Evolutionary conservation across 2,329 filamentous ascomycete genomes (phyloP).

Genomic region (Hymenoscyphus infarciens): DNA sequence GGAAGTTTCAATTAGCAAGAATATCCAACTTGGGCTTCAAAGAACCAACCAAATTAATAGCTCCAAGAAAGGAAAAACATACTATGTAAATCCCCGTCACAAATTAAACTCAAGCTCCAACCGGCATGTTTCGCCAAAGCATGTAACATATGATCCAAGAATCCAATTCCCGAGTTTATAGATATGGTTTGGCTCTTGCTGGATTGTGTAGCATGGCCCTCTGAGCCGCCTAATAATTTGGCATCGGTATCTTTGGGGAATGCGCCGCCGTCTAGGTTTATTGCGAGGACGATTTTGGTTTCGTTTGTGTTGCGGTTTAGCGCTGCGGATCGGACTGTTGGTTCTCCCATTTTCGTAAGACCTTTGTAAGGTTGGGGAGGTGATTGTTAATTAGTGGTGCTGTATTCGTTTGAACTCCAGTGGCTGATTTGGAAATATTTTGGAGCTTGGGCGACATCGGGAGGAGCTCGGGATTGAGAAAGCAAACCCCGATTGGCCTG

Average conservation of each 20-base stretch:
- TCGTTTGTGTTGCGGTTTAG: slow-evolving; percentile 93
- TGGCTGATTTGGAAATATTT: slow-evolving; percentile 8
- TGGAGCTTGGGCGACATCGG: slow-evolving; percentile 11
- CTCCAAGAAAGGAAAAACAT: too few species aligned
- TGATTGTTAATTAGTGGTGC: background rate
- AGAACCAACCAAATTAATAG: background rate
- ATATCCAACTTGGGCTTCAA: background rate
- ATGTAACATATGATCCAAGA: slow-evolving; percentile 98
- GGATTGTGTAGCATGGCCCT: slow-evolving; percentile 76
- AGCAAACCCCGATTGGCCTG: background rate
- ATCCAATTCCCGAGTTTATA: slow-evolving; percentile 91
- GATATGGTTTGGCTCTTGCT: slow-evolving; percentile 82
- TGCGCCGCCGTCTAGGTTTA: slow-evolving; percentile 88
- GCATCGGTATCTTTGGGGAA: slow-evolving; percentile 64
- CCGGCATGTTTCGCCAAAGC: slow-evolving; percentile 93
- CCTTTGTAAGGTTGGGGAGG: too few species aligned
- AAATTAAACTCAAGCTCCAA: slow-evolving; percentile 82
- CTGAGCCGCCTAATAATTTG: slow-evolving; percentile 47
- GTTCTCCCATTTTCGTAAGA: slow-evolving; percentile 19
- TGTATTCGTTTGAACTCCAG: background rate
- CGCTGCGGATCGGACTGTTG: slow-evolving; percentile 61
- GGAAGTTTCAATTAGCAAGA: slow-evolving; percentile 3
- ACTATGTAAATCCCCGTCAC: slow-evolving; percentile 90
- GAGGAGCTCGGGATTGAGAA: background rate
- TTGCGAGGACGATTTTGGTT: slow-evolving; percentile 89